A percentile compares a stretch with the other conserved stretches of the same genome.
Conservation (phyloP, 225 moss, liverwort and hornwort genomes). For the Physcomitrellopsis africana region DNA sequence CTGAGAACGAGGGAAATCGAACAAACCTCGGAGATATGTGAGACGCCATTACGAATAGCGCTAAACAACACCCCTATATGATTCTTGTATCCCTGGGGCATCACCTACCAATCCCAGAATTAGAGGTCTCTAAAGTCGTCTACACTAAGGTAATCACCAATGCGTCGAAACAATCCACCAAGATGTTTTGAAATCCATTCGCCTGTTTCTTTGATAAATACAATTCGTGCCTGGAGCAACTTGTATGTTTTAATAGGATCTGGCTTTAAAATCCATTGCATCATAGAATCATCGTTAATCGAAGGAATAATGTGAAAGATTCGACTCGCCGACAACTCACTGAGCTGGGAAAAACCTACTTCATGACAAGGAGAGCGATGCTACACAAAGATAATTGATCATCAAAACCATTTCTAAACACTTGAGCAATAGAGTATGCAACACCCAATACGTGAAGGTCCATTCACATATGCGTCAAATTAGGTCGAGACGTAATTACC, state of each 20-base stretch:
- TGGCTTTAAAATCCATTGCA: background rate
- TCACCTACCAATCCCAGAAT: background rate
- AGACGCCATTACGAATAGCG: conserved; percentile 28
- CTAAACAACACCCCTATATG: conserved; percentile 3
- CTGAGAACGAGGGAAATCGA: conserved; percentile 14
- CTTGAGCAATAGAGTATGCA: too few species aligned
- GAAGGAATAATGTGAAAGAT: conserved; percentile 1
- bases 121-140: background rate
- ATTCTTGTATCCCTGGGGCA: background rate
- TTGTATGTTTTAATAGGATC: background rate
- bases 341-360: background rate
- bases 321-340: background rate
- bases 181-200: background rate
- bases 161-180: background rate
- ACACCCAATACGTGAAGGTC: too few species aligned
- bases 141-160: conserved; percentile 6
- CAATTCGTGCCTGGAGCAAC: background rate
- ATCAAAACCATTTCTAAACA: too few species aligned
- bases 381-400: too few species aligned
- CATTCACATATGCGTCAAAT: too few species aligned
- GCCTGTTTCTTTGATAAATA: background rate
- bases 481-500: too few species aligned
- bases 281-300: background rate
- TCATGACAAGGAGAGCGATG: too few species aligned
- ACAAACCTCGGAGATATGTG: conserved; percentile 27